Evolutionary conservation across 371 early-diverging fungal genomes (phyloP), one percentile per base, ranked within the genome.

Genomic region (Mucor racemosus): DNA sequence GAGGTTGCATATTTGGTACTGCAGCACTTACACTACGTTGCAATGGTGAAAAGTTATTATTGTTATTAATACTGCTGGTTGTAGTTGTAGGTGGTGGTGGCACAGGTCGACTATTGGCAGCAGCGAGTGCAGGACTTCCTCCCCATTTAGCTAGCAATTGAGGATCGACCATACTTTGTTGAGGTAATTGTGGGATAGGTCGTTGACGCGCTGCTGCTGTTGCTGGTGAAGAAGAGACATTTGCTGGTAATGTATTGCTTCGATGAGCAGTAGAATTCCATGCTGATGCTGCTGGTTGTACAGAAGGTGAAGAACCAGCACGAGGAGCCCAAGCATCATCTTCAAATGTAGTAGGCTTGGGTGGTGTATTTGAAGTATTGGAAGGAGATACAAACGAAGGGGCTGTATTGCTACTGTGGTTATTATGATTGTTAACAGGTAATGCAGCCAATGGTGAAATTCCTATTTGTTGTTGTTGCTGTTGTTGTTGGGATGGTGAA

Each of bases 281-380:
- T 4, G 60, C 26, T 21, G 59, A 41, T 6, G 34, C 7, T 26
- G 53, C 35, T 48, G 57, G 11, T 34, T 44, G 39, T 14, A 26
- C 41, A 64, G 62, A 80, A 33, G 61, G 76, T 40, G 66, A 67
- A 58, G 71, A 58, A 9, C 67, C n/a, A n/a, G 75, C 72, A 14
- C 85, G 77, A 15, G 85, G 81, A 36, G 76, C 75, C 84, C 84
- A 84, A 3, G 84, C 84, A 59, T 87, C 87, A 68, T 87, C 87
- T 10, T 84, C 84, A 68, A 87, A 85, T 1, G 79, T 83, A 40
- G 79, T 83, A 40, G 67, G 59, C 34, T 65, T 31, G 8, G 57
- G 62, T 40, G 41, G 50, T 26, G 63, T 5, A 7, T 10, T 26
- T 26, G 3, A 26, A 26, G 26, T 26, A 26, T 26, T 26, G 26